phyloP scores from a whole-genome alignment of 192 early-diverging fungal genomes.

The Powellomyces hirtus region DNA sequence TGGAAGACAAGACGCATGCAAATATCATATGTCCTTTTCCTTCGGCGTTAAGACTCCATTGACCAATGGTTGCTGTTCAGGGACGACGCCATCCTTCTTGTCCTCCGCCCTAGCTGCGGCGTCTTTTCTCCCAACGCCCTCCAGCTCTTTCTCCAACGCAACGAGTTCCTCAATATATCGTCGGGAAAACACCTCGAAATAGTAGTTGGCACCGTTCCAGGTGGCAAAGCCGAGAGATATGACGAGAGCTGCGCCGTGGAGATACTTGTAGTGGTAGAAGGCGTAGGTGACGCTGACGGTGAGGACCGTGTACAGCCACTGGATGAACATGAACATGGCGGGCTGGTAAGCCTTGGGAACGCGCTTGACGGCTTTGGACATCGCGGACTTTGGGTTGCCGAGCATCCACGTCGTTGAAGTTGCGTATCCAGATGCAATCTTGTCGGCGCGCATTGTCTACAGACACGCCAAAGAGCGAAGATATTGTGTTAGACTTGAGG shows the following conservation, averaged over 20 bases:
- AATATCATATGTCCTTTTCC: too few relatives aligned
- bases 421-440: constrained; percentile 40
- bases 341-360: constrained; percentile 48
- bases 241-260: constrained; percentile 55
- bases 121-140: background rate
- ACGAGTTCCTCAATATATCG: constrained; percentile 43
- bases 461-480: too few relatives aligned
- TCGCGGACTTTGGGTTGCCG: constrained; percentile 38
- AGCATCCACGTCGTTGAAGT: constrained; percentile 67
- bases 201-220: constrained; percentile 68
- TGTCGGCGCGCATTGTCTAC: constrained; percentile 24
- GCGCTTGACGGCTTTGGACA: background rate
- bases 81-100: too few relatives aligned
- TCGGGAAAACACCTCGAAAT: constrained; percentile 68
- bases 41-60: too few relatives aligned
- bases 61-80: too few relatives aligned
- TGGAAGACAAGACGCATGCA: too few relatives aligned
- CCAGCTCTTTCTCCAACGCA: constrained; percentile 23
- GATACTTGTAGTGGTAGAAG: constrained; percentile 50
- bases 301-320: constrained; percentile 52
- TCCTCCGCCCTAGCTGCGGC: background rate
- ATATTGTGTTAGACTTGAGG: too few relatives aligned
- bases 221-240: constrained; percentile 53
- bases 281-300: constrained; percentile 48
- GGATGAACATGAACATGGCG: constrained; percentile 59